Percentiles rank a stretch among this genome's conserved stretches.
These are phyloP conservation scores for Arthrobotrys sphaeroides DNA, from an alignment of 2,329 filamentous ascomycete genomes.

Conservation along the genomic window DNA sequence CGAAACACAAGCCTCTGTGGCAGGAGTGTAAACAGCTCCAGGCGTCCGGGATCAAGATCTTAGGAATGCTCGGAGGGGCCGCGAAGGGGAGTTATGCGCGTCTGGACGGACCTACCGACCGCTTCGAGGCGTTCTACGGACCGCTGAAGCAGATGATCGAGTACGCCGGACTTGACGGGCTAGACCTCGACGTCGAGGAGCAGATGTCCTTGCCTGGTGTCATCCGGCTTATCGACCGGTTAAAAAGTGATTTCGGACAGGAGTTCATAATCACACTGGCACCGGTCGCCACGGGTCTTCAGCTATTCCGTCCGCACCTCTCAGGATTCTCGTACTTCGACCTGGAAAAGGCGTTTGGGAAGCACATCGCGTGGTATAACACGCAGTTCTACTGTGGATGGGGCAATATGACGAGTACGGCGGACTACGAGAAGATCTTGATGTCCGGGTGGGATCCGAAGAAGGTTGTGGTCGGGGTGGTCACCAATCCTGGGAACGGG, in stretches of 20 bases:
- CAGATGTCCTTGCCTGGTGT: slow-evolving; percentile 73
- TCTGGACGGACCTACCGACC: slow-evolving; percentile 67
- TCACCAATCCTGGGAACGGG: slow-evolving; percentile 81
- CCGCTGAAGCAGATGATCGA: slow-evolving; percentile 74
- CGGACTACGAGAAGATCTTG: slow-evolving; percentile 67
- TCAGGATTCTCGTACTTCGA: slow-evolving; percentile 83
- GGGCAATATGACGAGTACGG: slow-evolving; percentile 68
- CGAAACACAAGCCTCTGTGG: slow-evolving; percentile 78
- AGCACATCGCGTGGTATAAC: slow-evolving; percentile 76
- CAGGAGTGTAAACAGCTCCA: slow-evolving; percentile 77
- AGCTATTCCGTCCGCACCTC: slow-evolving; percentile 69
- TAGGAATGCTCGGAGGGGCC: slow-evolving; percentile 88
- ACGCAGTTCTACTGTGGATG: slow-evolving; percentile 93
- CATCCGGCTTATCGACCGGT: slow-evolving; percentile 73
- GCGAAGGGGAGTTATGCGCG: slow-evolving; percentile 76
- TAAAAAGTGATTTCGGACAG: slow-evolving; percentile 74
- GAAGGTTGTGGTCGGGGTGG: slow-evolving; percentile 80
- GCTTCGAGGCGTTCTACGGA: slow-evolving; percentile 78
- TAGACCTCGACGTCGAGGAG: slow-evolving; percentile 85
- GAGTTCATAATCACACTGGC: slow-evolving; percentile 81
- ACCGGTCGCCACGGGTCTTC: slow-evolving; percentile 79
- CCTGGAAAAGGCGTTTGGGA: slow-evolving; percentile 71
- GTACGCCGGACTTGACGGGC: slow-evolving; percentile 71
- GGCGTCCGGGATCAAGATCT: slow-evolving; percentile 76
- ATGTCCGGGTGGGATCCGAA: slow-evolving; percentile 75